These are phyloP conservation scores for Phalaenopsis hybrid DNA, from an alignment of 116 monocot species.

Conservation along the genomic window DNA sequence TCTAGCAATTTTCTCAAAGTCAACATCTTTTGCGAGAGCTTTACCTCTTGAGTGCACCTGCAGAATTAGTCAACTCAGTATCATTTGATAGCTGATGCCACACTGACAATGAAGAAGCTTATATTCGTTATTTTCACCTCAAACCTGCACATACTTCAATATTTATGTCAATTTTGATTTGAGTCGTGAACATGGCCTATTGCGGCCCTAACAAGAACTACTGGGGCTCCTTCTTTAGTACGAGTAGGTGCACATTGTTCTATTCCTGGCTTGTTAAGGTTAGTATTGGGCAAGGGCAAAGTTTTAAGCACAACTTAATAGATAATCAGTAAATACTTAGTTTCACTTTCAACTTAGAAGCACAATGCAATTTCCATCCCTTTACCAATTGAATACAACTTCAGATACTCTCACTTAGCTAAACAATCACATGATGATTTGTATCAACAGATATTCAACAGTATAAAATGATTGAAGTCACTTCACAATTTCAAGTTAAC, in stretches of 20 bases:
- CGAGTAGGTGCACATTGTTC: background rate
- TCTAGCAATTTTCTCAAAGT: constrained; percentile 96
- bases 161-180: background rate
- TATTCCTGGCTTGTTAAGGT: background rate
- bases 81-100: background rate
- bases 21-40: constrained; percentile 93
- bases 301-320: background rate
- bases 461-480: background rate
- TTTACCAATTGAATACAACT: background rate
- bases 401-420: background rate
- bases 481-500: background rate
- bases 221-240: background rate
- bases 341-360: background rate
- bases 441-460: background rate
- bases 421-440: background rate
- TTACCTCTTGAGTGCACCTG: constrained; percentile 99
- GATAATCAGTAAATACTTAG: background rate
- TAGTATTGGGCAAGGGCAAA: background rate
- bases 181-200: background rate
- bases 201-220: no score
- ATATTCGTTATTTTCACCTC: background rate
- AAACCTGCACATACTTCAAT: background rate
- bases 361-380: background rate
- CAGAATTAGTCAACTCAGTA: background rate
- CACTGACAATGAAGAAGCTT: background rate